These are phyloP conservation scores for Phytopythium oedochilum DNA, from an alignment of 352 stramenopile species.

Conservation along the genomic window DNA sequence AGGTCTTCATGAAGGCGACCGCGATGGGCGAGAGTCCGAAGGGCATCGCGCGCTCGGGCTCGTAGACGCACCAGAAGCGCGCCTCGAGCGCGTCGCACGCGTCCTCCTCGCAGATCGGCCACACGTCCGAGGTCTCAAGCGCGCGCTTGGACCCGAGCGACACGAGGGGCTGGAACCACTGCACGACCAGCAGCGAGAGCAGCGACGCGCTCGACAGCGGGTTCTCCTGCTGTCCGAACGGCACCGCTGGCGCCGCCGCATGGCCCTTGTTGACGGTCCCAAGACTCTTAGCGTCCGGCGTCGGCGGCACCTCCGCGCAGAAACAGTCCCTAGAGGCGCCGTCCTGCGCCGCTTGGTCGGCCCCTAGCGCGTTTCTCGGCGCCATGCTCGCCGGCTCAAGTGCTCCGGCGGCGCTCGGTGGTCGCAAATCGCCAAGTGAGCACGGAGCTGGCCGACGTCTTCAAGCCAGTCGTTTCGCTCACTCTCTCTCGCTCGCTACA, in stretches of 20 bases:
- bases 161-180: constrained; percentile 31
- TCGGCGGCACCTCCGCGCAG: not conserved
- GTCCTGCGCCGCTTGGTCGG: not conserved
- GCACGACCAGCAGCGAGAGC: constrained; percentile 19
- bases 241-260: not conserved
- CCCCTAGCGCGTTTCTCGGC: not conserved
- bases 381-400: not conserved
- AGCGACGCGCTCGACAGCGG: constrained; percentile 20
- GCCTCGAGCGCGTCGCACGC: constrained; percentile 13
- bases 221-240: constrained; percentile 20
- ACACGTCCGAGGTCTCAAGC: constrained; percentile 25
- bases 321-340: not conserved
- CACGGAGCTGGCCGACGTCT: too few relatives aligned
- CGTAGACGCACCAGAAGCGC: constrained; percentile 5
- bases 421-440: not conserved
- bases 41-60: constrained; percentile 4
- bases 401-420: too few relatives aligned
- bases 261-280: not conserved
- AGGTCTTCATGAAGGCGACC: constrained; percentile 9
- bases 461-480: too few relatives aligned
- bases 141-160: constrained; percentile 22
- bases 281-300: not conserved
- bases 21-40: constrained; percentile 11
- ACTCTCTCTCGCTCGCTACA: too few relatives aligned
- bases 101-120: constrained; percentile 20